These are phyloP conservation scores for Alopecurus myosuroides DNA, from an alignment of 176 grass and related monocot species.

Conservation along the genomic window DNA sequence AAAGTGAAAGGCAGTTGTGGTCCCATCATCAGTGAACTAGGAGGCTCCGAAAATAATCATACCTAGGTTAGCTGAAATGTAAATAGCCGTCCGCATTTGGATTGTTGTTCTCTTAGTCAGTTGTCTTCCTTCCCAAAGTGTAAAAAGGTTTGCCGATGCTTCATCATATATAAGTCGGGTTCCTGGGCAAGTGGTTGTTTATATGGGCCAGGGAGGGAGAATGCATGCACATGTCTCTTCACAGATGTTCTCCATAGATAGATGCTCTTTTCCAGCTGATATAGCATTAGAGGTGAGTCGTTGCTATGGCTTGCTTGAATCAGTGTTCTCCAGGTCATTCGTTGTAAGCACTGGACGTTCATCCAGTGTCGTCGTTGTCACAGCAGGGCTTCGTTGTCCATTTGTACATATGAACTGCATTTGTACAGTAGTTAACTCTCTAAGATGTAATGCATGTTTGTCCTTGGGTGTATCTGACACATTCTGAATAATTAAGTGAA, in stretches of 20 bases:
- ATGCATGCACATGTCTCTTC: conserved; percentile 32
- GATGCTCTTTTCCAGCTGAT: conserved; percentile 37
- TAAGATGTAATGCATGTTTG: background rate
- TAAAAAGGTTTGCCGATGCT: conserved; percentile 55
- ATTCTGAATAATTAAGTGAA: background rate
- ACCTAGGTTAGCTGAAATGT: conserved; percentile 72
- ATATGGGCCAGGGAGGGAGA: conserved; percentile 47
- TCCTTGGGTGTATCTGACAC: background rate
- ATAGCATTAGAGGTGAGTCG: conserved; percentile 34
- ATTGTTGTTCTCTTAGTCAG: conserved; percentile 29
- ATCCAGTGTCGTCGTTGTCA: conserved; percentile 18
- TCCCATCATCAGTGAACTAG: conserved; percentile 36
- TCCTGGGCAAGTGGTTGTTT: conserved; percentile 55
- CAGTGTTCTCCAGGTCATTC: background rate
- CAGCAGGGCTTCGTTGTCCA: background rate
- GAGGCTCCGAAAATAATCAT: conserved; percentile 80
- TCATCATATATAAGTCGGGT: conserved; percentile 82
- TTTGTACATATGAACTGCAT: conserved; percentile 37
- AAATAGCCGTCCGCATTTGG: conserved; percentile 68
- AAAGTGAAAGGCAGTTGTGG: conserved; percentile 32
- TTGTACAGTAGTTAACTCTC: conserved; percentile 24
- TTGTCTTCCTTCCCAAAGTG: conserved; percentile 42
- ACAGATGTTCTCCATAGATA: conserved; percentile 36
- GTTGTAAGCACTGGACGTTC: conserved; percentile 21
- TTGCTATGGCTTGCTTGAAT: conserved; percentile 11